A percentile compares a stretch with the other conserved stretches of the same genome.
Evolutionary conservation across 1,284 basidiomycete genomes (phyloP).

Genomic region (Irpex lacteus): DNA sequence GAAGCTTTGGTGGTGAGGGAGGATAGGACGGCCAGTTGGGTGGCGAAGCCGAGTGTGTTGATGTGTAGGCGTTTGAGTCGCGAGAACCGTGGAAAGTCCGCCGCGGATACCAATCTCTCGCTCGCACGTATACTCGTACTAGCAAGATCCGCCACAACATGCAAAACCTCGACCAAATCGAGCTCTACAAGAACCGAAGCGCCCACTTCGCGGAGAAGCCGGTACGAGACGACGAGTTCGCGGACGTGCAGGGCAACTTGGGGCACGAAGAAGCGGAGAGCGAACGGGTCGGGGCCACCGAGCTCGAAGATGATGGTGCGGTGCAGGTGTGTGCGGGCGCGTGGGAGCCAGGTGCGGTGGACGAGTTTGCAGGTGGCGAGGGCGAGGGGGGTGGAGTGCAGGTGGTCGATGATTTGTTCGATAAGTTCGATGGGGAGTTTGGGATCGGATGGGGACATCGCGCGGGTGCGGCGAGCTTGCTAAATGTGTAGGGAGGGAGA

Average conservation of each 20-base stretch:
- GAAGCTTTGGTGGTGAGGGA: neutral
- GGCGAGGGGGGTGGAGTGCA: constrained; percentile 8
- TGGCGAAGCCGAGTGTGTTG: constrained; percentile 3
- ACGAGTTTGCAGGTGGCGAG: constrained; percentile 14
- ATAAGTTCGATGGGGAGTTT: constrained; percentile 17
- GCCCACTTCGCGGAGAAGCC: constrained; percentile 8
- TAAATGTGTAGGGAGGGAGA: neutral
- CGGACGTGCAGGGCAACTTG: constrained; percentile 10
- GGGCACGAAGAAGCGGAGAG: constrained; percentile 7
- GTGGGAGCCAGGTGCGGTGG: constrained; percentile 10
- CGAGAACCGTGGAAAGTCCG: constrained; percentile 9
- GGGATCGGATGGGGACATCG: neutral
- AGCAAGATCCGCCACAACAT: neutral
- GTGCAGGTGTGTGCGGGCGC: constrained; percentile 11
- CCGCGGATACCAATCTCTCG: neutral
- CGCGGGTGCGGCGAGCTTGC: neutral
- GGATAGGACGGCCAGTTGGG: neutral
- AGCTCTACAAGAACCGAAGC: constrained; percentile 7
- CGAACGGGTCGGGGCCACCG: constrained; percentile 15
- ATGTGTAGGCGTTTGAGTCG: constrained; percentile 1
- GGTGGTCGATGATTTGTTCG: constrained; percentile 18
- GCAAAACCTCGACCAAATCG: constrained; percentile 2
- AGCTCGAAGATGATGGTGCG: constrained; percentile 9
- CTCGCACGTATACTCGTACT: neutral
- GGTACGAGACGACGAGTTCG: constrained; percentile 2